phyloP scores from a whole-genome alignment of 176 grass and related monocot genomes.

The Oryza meyeriana region DNA sequence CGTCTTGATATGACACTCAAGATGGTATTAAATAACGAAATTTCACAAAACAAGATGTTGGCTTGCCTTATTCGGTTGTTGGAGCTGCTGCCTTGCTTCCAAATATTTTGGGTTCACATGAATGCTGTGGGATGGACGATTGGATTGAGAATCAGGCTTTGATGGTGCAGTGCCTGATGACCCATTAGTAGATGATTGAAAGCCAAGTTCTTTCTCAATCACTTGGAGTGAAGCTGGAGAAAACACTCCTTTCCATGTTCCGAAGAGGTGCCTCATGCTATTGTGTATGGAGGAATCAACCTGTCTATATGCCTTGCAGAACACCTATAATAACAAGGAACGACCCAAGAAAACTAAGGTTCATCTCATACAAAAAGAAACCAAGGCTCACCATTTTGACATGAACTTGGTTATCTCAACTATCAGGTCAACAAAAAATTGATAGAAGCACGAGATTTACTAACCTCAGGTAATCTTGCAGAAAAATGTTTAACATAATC shows the following conservation, averaged over 20 bases:
- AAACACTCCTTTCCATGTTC: slow-evolving; percentile 99
- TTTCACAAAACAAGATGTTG: slow-evolving; percentile 5
- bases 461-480: slow-evolving; percentile 77
- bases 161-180: slow-evolving; percentile 50
- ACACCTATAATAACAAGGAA: slow-evolving; percentile 57
- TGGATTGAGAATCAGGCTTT: slow-evolving; percentile 58
- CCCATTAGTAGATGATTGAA: slow-evolving; percentile 66
- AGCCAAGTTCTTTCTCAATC: slow-evolving; percentile 92
- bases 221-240: slow-evolving; percentile 61
- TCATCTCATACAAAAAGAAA: slow-evolving; percentile 16
- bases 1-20: neutral
- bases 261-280: slow-evolving; percentile 98
- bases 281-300: slow-evolving; percentile 85
- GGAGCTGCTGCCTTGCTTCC: slow-evolving; percentile 76
- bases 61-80: slow-evolving; percentile 59
- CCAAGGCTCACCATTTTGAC: neutral
- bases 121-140: slow-evolving; percentile 72
- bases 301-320: slow-evolving; percentile 92
- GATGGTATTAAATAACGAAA: neutral
- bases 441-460: neutral
- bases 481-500: slow-evolving; percentile 96
- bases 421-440: neutral
- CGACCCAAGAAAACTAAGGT: slow-evolving; percentile 8
- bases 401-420: slow-evolving; percentile 1
- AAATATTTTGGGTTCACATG: slow-evolving; percentile 99